phyloP scores from a whole-genome alignment of 1,284 basidiomycete species.

The Ganoderma boninense region DNA sequence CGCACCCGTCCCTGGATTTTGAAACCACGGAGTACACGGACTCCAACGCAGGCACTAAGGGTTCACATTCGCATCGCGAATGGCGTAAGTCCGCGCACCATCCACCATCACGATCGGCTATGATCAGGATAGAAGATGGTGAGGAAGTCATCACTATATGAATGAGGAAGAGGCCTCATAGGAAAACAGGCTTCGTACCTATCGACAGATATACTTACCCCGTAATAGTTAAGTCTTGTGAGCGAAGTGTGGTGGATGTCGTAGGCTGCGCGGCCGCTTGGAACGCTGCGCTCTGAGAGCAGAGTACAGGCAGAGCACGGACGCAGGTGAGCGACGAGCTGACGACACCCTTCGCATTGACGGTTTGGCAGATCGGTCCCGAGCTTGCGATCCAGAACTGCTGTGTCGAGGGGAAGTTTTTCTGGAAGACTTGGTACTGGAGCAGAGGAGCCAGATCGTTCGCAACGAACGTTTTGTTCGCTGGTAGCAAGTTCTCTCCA shows the following conservation, averaged over 20 bases:
- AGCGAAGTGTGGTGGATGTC: constrained; percentile 34
- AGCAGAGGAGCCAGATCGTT: constrained; percentile 37
- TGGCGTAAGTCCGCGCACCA: too few species aligned
- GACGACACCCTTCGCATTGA: constrained; percentile 36
- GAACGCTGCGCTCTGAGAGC: constrained; percentile 39
- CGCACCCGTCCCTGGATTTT: too few species aligned
- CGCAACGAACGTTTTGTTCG: constrained; percentile 37
- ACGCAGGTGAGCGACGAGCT: constrained; percentile 33
- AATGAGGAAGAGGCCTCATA: not conserved
- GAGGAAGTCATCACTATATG: not conserved
- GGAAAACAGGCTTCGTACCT: not conserved
- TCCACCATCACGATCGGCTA: not conserved
- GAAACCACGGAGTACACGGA: too few species aligned
- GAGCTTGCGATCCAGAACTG: constrained; percentile 41
- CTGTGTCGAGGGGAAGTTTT: constrained; percentile 30
- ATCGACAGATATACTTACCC: constrained; percentile 32
- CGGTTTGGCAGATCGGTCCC: constrained; percentile 34
- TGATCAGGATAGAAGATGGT: not conserved
- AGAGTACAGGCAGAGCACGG: constrained; percentile 38
- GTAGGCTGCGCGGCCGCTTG: constrained; percentile 29
- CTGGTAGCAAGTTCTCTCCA: constrained; percentile 38
- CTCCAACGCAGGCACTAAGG: not conserved
- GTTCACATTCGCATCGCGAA: not conserved
- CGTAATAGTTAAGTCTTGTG: constrained; percentile 36
- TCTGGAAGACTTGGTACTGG: constrained; percentile 38